Base-by-base conservation (phyloP, 768 basidiomycete species). In the Phlebiopsis flavidoalba region DNA sequence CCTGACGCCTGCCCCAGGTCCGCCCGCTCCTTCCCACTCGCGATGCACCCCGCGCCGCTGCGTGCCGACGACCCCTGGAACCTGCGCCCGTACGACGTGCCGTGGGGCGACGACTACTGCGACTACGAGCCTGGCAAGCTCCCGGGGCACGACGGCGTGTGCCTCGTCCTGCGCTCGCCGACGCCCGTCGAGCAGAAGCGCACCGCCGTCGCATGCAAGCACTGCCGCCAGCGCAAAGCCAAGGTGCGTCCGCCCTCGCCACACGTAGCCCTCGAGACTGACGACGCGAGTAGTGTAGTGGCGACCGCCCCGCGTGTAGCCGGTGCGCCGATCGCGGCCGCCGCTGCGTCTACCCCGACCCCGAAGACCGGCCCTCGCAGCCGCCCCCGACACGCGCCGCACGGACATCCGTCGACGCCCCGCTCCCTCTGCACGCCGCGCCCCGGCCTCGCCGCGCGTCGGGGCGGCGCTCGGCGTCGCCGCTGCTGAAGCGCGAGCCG, bases 141-240 rank as follows among this genome's bases (percentile, higher is more conserved):
- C 5, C 75, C 75, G 0, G 75, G 75, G 1, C 75, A 75, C 17
- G 71, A 76, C 31, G 75, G 75, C 22, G 65, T 65, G 12, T 76
- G 75, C 65, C 65, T 76, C 36, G 74, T 76, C 66, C 65, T 76
- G 36, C 73, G 75, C 52, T 75, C 74, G 11, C 75, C 75, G 17
- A 76, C 75, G 15, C 75, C 75, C 6, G 59, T 74, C 60, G 73
- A 73, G 60, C 71, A 74, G 60, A 67, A 72, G 48, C 71, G 76
- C 26, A 74, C 75, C 11, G 65, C 69, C 21, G 71, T 72, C 59
- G 76, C 76, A 4, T 77, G 76, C 65, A 69, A 72, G 52, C 73
- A 70, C 40, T 77, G 76, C 61, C 72, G 76, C 26, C 73, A 75
- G 60, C 69, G 75, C 35, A 77, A 77, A 57, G 75, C 75, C 8